Base-by-base conservation (phyloP, 1,284 basidiomycete genomes). In the Neonothopanus nambi region DNA sequence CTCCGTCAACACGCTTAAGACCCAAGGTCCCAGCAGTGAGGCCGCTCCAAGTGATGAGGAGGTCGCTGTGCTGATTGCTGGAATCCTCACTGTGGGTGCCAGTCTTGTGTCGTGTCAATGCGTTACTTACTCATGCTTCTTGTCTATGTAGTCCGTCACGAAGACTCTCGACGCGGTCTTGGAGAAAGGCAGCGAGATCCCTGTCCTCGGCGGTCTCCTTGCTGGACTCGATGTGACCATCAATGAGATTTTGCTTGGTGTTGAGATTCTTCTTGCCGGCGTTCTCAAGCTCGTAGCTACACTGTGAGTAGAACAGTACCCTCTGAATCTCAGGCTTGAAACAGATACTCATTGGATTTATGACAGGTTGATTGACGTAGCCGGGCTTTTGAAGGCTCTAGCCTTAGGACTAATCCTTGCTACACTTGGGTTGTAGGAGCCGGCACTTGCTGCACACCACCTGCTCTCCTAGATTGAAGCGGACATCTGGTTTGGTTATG, bases 211-310 rank as follows among this genome's bases (percentile, higher is more conserved):
- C 23, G 54, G 36, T 2, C 62, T 67, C 23, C 59, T 68, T 41
- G 36, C 51, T 40, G 65, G 64, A 26, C 43, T 70, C 43, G 68
- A 70, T 49, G 46, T 56, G 7, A 56, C 67, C 12, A 58, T 70
- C 37, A 56, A 61, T 56, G 59, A 66, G 51, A 58, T 67, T 13
- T 52, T 70, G 11, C 42, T 56, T 13, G 67, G 66, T 17, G 59
- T 70, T 13, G 63, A 65, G 45, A 59, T 55, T 26, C 57, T 68
- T 44, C 62, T 70, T 18, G 60, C 64, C 36, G 68, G 67, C 39
- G 67, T 69, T 12, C 60, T 68, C 26, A 61, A 56, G 38, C 62
- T 70, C 49, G 65, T 70, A 39, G 65, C 65, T 26, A 57, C 46
- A 26, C 56, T 67, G 67, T 69, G 40, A 43, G 67, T 61, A n/a